Evolutionary conservation across 768 basidiomycete species (phyloP).

Genomic region (Serendipita sp.): DNA sequence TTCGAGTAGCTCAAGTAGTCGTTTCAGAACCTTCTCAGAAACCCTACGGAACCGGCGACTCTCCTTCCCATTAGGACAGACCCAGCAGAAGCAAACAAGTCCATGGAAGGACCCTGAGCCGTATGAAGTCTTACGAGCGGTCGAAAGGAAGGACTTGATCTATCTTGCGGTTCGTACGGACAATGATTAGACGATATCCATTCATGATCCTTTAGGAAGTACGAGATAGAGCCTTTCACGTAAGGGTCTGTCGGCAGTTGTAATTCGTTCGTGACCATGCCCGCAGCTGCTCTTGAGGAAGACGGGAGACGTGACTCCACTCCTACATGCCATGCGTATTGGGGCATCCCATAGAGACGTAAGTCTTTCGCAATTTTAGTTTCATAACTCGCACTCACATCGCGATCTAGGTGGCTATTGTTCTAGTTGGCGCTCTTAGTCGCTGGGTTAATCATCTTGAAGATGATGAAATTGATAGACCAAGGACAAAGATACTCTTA

Average conservation of each 20-base stretch:
- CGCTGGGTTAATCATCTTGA: slow-evolving; percentile 82
- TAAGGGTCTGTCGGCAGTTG: slow-evolving; percentile 18
- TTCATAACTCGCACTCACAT: slow-evolving; percentile 45
- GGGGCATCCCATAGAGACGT: slow-evolving; percentile 27
- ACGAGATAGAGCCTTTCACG: slow-evolving; percentile 64
- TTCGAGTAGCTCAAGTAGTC: slow-evolving; percentile 3
- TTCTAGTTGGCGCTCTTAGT: slow-evolving; percentile 80
- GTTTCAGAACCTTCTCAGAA: not conserved
- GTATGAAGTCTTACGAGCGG: slow-evolving; percentile 62
- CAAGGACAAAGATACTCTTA: slow-evolving; percentile 52
- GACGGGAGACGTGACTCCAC: slow-evolving; percentile 71
- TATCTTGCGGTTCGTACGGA: slow-evolving; percentile 46
- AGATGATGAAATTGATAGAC: slow-evolving; percentile 50
- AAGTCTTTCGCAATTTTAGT: not conserved
- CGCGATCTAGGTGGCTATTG: slow-evolving; percentile 59
- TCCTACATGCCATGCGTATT: slow-evolving; percentile 66
- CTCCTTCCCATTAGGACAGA: not conserved
- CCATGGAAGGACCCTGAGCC: slow-evolving; percentile 27
- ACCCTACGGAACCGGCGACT: not conserved
- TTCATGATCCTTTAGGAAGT: slow-evolving; percentile 26
- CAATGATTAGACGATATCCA: not conserved
- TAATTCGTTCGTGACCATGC: not conserved
- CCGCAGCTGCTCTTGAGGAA: slow-evolving; percentile 63
- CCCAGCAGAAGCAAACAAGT: not conserved
- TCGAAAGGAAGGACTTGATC: slow-evolving; percentile 71